Conservation (phyloP, 2,329 filamentous ascomycete genomes). For the Fusarium redolens region DNA sequence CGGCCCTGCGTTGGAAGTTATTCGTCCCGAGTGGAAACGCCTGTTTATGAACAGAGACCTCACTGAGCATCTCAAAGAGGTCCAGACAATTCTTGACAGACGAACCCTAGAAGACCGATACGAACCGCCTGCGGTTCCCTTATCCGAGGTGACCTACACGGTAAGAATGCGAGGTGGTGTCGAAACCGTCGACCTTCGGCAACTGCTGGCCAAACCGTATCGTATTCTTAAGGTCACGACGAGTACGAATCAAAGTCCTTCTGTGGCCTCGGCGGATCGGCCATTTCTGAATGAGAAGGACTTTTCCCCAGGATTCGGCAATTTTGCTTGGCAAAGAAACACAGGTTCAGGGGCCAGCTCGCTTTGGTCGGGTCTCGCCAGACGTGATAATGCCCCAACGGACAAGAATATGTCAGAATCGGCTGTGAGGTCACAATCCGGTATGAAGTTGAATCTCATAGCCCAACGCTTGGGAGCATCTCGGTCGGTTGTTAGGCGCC, state of each 20-base stretch:
- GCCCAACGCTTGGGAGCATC: conserved; percentile 14
- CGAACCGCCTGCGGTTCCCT: conserved; percentile 13
- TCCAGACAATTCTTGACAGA: conserved; percentile 37
- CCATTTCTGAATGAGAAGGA: conserved; percentile 19
- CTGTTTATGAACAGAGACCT: conserved; percentile 39
- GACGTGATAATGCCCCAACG: background rate
- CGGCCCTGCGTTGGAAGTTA: conserved; percentile 34
- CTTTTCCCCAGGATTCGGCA: background rate
- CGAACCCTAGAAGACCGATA: conserved; percentile 22
- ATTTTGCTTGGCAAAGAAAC: conserved; percentile 6
- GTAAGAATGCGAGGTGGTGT: conserved; percentile 33
- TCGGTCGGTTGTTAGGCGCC: conserved; percentile 29
- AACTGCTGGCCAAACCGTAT: conserved; percentile 34
- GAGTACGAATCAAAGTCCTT: background rate
- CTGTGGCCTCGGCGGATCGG: background rate
- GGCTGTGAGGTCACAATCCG: conserved; percentile 1
- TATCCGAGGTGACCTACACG: conserved; percentile 30
- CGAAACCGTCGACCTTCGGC: conserved; percentile 31
- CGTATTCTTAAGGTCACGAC: background rate
- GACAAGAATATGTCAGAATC: conserved; percentile 5
- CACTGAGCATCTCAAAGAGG: conserved; percentile 26
- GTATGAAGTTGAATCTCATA: conserved; percentile 20
- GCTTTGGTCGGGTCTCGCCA: background rate
- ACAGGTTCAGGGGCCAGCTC: background rate
- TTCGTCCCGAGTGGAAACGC: conserved; percentile 43